Evolutionary conservation across 2,329 filamentous ascomycete genomes (phyloP).

Genomic region (Pestalotiopsis fici): DNA sequence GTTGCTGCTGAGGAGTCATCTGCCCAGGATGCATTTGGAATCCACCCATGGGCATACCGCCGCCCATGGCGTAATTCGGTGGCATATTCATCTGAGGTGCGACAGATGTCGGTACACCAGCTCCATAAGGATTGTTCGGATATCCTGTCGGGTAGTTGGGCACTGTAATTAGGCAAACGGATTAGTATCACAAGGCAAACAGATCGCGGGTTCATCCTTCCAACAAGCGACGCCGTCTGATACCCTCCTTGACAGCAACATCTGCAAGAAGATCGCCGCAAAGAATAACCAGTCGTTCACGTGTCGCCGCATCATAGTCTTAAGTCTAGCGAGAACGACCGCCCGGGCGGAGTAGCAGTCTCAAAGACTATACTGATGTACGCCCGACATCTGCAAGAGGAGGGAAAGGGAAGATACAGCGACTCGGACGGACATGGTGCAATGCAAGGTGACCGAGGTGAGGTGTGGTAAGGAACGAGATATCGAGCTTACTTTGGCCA

Average conservation of each 20-base stretch:
- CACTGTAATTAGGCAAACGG: constrained; percentile 43
- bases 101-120: constrained; percentile 49
- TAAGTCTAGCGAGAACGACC: not conserved
- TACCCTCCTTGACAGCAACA: constrained; percentile 8
- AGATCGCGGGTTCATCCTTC: not conserved
- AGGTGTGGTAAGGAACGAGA: constrained; percentile 10
- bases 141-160: constrained; percentile 59
- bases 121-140: constrained; percentile 57
- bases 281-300: too few relatives aligned
- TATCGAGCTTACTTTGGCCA: constrained; percentile 57
- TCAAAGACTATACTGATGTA: too few relatives aligned
- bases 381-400: not conserved
- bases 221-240: not conserved
- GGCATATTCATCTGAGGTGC: constrained; percentile 49
- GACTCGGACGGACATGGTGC: not conserved
- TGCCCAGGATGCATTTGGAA: constrained; percentile 55
- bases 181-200: constrained; percentile 13
- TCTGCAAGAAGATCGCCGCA: constrained; percentile 8
- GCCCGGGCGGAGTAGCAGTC: not conserved
- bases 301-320: too few relatives aligned
- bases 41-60: constrained; percentile 49
- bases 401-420: not conserved
- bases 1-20: constrained; percentile 46
- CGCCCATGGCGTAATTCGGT: constrained; percentile 58
- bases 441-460: not conserved